Evolutionary conservation across 192 early-diverging fungal species (phyloP), one percentile per base, ranked within the genome.

Genomic region (Mortierella claussenii): DNA sequence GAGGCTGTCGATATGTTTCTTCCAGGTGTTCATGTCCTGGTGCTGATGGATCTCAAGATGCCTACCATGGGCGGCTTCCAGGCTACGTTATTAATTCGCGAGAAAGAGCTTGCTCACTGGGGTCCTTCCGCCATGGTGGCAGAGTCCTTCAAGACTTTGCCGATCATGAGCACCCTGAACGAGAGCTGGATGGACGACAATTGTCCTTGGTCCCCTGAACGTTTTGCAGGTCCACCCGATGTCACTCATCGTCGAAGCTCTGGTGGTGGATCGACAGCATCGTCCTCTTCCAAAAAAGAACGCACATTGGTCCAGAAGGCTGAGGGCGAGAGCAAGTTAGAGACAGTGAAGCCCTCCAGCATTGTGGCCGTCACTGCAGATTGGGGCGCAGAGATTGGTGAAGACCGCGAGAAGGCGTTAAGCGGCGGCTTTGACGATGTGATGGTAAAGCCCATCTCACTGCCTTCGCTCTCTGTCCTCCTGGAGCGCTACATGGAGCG

Each of bases 41-140:
- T 76, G 4, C 31, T 76, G 59, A 76, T 76, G 73, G 73, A 76
- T 36, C 53, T 76, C 27, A 76, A 76, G 42, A 76, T 76, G 73
- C 73, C 73, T 0, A 67, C 20, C 4, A 76, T 76, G 73, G 61
- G 51, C 23, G 73, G 73, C 6, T 61, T 76, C 45, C 58, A 66
- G 26, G 73, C 73, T 0, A 66, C 63, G 18, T 49, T 51, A 0
- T 30, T 67, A 51, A 76, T 76, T 34, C 73, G 73, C 36, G 20
- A 76, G 42, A 76, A 76, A 37, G 73, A 76, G 53, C 4, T 48
- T 18, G 62, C 37, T 2, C 33, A 60, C 33, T 65, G 40, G 23
- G 63, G 70, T 17, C 56, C 62, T 11, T 33, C 21, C 10, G n/a
- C 32, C 34, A 23, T 47, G n/a, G 15, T 44, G 5, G 44, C 26